phyloP scores from a whole-genome alignment of 2,329 filamentous ascomycete genomes.

The Trichoderma citrinoviride region DNA sequence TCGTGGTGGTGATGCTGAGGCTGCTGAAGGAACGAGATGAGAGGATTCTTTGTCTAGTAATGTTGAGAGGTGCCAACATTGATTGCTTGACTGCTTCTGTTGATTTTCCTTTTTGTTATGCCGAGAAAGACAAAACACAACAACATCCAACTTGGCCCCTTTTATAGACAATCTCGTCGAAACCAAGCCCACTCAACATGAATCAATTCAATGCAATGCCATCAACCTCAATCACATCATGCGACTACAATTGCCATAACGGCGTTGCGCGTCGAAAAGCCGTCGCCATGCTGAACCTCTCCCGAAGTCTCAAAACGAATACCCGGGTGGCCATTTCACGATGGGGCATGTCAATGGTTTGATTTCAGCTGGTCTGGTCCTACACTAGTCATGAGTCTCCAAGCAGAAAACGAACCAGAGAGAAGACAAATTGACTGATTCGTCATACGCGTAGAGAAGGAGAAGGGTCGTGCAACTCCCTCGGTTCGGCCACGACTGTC shows the following conservation, averaged over 20 bases:
- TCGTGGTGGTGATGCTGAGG: neutral
- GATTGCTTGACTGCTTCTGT: too few species aligned
- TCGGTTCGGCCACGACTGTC: neutral
- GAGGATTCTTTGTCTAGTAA: neutral
- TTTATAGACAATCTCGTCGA: neutral
- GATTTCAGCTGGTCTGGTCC: neutral
- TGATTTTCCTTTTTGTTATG: too few species aligned
- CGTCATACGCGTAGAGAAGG: too few species aligned
- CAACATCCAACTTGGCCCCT: neutral
- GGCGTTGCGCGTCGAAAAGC: neutral
- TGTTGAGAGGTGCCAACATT: neutral
- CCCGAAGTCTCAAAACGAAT: neutral
- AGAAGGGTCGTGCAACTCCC: neutral
- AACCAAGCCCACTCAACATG: neutral
- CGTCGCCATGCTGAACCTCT: neutral
- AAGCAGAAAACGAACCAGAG: neutral
- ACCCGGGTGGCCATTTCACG: neutral
- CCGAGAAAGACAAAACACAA: too few species aligned
- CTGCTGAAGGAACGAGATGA: neutral
- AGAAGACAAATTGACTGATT: too few species aligned
- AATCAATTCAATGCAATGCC: too few species aligned
- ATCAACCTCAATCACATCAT: neutral
- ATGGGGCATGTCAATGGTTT: neutral
- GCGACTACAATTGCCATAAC: neutral
- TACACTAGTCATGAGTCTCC: neutral